Evolutionary conservation across 352 stramenopile species (phyloP), one percentile per base, ranked within the genome.

Genomic region (Globisporangium nodosum): DNA sequence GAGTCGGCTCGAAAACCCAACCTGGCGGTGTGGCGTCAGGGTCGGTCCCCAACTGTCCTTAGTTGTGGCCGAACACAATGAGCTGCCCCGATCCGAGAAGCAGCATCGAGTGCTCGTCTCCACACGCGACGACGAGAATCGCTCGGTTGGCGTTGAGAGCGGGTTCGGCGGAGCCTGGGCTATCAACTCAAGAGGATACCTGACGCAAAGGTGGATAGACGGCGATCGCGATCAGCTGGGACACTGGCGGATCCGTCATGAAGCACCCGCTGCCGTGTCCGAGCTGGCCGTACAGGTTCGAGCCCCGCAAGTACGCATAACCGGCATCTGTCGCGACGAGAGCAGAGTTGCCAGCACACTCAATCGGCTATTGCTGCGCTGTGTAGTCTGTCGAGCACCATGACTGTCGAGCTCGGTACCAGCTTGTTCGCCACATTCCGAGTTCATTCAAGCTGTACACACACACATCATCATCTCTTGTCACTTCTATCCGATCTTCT

Each of bases 11-110:
- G 24, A 43, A 52, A 5, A 64, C 42, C 0, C 49, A 64, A 3
- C 61, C 55, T 16, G 30, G 33, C 15, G 54, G 35, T 39, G 9
- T n/a, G 1, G 61, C 60, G 5, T 56, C 49, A 5, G 70, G 67
- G 5, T 85, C 66, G n/a, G 88, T 56, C 0, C 78, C 85, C 8
- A 95, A 71, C 51, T 95, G 83, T 0, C 83, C 85, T 12, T 84
- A 87, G 47, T 89, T 83, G 60, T 82, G 82, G 0, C 85, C 85
- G 45, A 75, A 93, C 5, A 65, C 69, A 20, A 77, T 70, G 0
- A 92, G 31, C 2, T 61, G n/a, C 4, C 85, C 83, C n/a, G 60
- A 62, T 31, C 53, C 57, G 0, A 72, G 74, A 9, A 95, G 62
- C 8, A 81, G 66, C n/a, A 92, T 40, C 1, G 79, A 87, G 59